Percentiles rank a stretch among this genome's conserved stretches.
phyloP scores from a whole-genome alignment of 2,329 filamentous ascomycete species.

The Xylariomycetidae sp. region DNA sequence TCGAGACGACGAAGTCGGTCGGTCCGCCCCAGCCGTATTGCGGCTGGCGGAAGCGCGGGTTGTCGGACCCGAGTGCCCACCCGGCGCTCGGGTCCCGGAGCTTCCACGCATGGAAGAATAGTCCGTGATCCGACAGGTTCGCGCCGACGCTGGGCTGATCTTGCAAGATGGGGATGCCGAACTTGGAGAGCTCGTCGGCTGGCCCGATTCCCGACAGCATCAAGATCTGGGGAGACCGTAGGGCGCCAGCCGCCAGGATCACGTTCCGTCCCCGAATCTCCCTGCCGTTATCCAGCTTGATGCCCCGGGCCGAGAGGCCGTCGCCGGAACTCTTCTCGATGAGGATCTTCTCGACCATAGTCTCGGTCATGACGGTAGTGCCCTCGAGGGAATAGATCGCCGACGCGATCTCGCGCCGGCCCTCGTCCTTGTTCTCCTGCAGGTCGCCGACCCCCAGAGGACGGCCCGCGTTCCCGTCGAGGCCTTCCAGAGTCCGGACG shows the following conservation, averaged over 20 bases:
- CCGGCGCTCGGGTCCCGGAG: slow-evolving; percentile 28
- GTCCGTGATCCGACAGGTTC: slow-evolving; percentile 22
- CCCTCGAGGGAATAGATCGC: slow-evolving; percentile 6
- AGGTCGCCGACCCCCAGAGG: slow-evolving; percentile 19
- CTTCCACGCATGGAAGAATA: slow-evolving; percentile 24
- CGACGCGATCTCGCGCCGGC: slow-evolving; percentile 12
- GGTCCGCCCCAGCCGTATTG: slow-evolving; percentile 33
- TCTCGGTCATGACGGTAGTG: slow-evolving; percentile 9
- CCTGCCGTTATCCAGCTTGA: slow-evolving; percentile 12
- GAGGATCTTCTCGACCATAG: slow-evolving; percentile 9
- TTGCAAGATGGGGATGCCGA: slow-evolving; percentile 26
- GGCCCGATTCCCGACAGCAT: slow-evolving; percentile 28
- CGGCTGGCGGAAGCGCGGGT: slow-evolving; percentile 29
- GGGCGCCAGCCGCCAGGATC: slow-evolving; percentile 22
- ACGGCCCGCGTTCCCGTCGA: slow-evolving; percentile 16
- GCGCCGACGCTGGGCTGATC: slow-evolving; percentile 21
- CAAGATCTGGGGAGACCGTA: slow-evolving; percentile 23
- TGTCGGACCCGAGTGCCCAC: slow-evolving; percentile 26
- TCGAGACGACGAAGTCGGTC: slow-evolving; percentile 31
- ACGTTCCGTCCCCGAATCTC: slow-evolving; percentile 21
- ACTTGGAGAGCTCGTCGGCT: slow-evolving; percentile 19
- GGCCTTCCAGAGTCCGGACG: slow-evolving; percentile 9
- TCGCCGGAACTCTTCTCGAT: slow-evolving; percentile 3
- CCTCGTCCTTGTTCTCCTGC: slow-evolving; percentile 10
- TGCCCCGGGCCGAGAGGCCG: slow-evolving; percentile 2